Evolutionary conservation across 176 grass and related monocot species (phyloP).

Genomic region (Ensete ventricosum): DNA sequence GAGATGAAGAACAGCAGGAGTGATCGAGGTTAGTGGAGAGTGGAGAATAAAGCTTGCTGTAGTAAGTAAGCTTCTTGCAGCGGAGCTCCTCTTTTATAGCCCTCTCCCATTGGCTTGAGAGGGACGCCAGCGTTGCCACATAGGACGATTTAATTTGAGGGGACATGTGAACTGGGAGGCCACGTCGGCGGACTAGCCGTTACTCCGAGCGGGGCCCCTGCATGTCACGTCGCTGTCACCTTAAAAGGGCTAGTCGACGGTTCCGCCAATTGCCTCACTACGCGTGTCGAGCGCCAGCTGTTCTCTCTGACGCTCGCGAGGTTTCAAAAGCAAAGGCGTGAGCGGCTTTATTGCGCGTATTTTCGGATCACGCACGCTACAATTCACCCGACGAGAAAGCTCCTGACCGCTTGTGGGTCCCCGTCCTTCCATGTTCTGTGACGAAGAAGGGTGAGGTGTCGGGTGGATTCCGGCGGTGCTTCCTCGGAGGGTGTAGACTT

Average conservation of each 20-base stretch:
- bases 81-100: neutral
- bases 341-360: neutral
- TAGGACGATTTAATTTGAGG: neutral
- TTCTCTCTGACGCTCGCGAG: neutral
- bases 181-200: slow-evolving; percentile 6
- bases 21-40: too few relatives aligned
- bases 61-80: neutral
- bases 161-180: neutral
- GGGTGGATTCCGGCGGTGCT: neutral
- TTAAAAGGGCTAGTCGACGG: neutral
- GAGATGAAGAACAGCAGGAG: neutral
- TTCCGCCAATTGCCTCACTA: neutral
- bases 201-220: neutral
- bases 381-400: neutral
- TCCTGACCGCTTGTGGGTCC: neutral
- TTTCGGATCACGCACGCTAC: neutral
- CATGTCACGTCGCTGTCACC: neutral
- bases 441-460: neutral
- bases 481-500: neutral
- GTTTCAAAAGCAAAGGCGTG: slow-evolving; percentile 1
- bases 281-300: slow-evolving; percentile 1
- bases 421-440: too few relatives aligned
- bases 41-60: neutral
- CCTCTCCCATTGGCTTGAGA: neutral
- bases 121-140: neutral